Conservation (phyloP, 2,329 filamentous ascomycete species). For the Basipetospora chlamydospora region DNA sequence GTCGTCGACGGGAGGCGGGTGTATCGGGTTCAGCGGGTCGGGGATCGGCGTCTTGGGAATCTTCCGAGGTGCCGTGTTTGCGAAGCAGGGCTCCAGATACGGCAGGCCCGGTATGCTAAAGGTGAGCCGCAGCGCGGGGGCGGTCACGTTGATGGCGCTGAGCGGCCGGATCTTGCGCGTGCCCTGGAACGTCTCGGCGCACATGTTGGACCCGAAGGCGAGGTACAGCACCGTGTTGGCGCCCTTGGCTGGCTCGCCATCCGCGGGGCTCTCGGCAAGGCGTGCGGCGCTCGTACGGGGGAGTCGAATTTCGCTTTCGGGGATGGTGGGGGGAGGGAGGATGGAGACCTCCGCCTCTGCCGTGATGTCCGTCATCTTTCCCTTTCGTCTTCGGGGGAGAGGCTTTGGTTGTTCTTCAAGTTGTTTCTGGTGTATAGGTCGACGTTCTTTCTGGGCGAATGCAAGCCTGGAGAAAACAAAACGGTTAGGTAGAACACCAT, state of each 20-base stretch:
- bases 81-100: constrained; percentile 84
- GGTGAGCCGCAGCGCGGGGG: constrained; percentile 61
- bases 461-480: too few species aligned
- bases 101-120: constrained; percentile 80
- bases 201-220: constrained; percentile 86
- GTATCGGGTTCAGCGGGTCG: constrained; percentile 11
- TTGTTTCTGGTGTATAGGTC: too few species aligned
- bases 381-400: not conserved
- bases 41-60: constrained; percentile 23
- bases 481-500: too few species aligned
- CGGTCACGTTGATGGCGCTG: constrained; percentile 66
- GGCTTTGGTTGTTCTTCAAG: not conserved
- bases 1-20: constrained; percentile 7
- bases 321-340: not conserved
- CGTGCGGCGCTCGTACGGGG: not conserved
- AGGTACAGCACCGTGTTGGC: constrained; percentile 54
- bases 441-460: too few species aligned
- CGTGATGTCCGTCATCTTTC: constrained; percentile 1
- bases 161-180: constrained; percentile 66
- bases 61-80: constrained; percentile 56
- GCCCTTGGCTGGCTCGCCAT: not conserved
- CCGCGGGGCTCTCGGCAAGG: constrained; percentile 1
- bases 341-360: not conserved
- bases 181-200: constrained; percentile 64
- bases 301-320: not conserved